Conservation (phyloP, 1,284 basidiomycete genomes). For the Wolfiporia cocos region DNA sequence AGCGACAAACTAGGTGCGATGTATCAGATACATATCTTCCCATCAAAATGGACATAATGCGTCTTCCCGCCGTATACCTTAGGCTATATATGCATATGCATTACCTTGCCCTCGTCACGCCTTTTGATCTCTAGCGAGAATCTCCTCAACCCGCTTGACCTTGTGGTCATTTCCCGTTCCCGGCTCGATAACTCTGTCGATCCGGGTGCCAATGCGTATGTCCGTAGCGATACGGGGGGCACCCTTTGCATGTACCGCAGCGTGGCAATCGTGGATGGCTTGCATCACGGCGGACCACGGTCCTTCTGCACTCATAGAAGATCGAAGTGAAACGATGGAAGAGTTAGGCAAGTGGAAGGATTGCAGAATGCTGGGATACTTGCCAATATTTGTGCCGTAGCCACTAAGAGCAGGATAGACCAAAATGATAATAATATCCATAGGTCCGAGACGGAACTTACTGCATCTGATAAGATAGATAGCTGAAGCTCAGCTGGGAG, state of each 20-base stretch:
- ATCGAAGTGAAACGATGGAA: neutral
- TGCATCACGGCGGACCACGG: slow-evolving; percentile 78
- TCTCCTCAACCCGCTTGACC: slow-evolving; percentile 73
- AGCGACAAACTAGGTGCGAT: no score
- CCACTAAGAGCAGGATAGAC: no score
- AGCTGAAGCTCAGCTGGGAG: neutral
- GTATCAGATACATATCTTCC: no score
- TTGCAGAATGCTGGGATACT: slow-evolving; percentile 8
- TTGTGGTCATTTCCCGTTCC: slow-evolving; percentile 77
- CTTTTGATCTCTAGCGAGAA: slow-evolving; percentile 41
- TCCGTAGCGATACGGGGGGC: slow-evolving; percentile 78
- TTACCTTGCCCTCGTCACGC: no score
- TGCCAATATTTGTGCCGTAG: slow-evolving; percentile 86
- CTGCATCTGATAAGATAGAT: slow-evolving; percentile 65
- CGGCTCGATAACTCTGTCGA: slow-evolving; percentile 57
- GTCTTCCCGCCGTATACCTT: no score
- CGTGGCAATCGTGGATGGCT: slow-evolving; percentile 84
- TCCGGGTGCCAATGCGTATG: slow-evolving; percentile 87
- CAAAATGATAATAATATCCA: no score
- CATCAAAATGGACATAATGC: no score
- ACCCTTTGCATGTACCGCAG: slow-evolving; percentile 77
- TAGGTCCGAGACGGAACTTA: slow-evolving; percentile 37
- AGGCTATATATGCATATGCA: no score
- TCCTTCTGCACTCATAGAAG: slow-evolving; percentile 47
- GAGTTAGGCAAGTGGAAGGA: no score